These are phyloP conservation scores for Fusarium duplospermum DNA, from an alignment of 2,329 filamentous ascomycete species.

Conservation along the genomic window DNA sequence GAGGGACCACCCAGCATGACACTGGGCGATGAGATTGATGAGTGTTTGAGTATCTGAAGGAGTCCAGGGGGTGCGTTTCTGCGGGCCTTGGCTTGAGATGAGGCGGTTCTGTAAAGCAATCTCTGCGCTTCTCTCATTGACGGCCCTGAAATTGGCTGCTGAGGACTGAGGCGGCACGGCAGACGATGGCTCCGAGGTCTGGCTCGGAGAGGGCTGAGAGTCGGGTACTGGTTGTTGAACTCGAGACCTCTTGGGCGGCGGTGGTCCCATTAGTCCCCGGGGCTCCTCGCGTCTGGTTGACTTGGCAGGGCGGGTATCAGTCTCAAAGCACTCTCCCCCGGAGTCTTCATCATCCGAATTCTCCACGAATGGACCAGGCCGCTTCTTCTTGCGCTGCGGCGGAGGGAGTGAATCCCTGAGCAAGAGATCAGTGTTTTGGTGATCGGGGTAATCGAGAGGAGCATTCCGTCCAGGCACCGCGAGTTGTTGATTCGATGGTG, in stretches of 20 bases:
- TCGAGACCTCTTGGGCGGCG: constrained; percentile 27
- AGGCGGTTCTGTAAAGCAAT: constrained; percentile 31
- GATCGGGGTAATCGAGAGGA: constrained; percentile 37
- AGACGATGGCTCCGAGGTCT: neutral
- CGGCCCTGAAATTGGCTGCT: constrained; percentile 33
- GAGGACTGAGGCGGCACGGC: neutral
- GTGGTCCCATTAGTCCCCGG: constrained; percentile 18
- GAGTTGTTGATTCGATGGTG: constrained; percentile 40
- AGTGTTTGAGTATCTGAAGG: constrained; percentile 55
- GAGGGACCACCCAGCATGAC: constrained; percentile 45
- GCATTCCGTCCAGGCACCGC: constrained; percentile 17
- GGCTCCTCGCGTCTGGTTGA: constrained; percentile 32
- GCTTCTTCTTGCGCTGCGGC: neutral
- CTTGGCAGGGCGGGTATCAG: constrained; percentile 43
- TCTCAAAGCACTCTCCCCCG: constrained; percentile 40
- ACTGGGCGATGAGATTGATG: constrained; percentile 53
- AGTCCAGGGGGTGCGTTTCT: constrained; percentile 55
- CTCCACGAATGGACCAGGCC: constrained; percentile 7
- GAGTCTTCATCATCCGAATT: constrained; percentile 34
- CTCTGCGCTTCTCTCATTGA: constrained; percentile 44
- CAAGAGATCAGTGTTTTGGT: constrained; percentile 36
- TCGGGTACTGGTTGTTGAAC: constrained; percentile 2
- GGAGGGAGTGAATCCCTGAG: neutral
- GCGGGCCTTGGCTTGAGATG: constrained; percentile 36
- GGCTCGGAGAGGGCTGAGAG: constrained; percentile 7